These are phyloP conservation scores for Orbilia brochopaga DNA, from an alignment of 2,329 filamentous ascomycete genomes.

Conservation along the genomic window DNA sequence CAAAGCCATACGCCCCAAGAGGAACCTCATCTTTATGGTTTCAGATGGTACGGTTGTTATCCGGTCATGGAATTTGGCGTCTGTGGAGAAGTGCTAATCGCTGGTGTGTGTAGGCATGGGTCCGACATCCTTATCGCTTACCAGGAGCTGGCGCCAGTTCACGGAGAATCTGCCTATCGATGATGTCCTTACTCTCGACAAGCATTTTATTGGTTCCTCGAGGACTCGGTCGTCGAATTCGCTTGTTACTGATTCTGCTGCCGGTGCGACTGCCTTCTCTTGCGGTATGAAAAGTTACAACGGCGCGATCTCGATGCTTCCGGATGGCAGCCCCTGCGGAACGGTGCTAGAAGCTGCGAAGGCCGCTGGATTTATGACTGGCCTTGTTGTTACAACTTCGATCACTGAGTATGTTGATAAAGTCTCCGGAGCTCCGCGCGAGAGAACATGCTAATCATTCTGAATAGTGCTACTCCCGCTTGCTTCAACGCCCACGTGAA, in stretches of 20 bases:
- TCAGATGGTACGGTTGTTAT: slow-evolving; percentile 70
- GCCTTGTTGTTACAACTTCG: slow-evolving; percentile 90
- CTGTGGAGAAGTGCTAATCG: background rate
- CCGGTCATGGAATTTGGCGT: background rate
- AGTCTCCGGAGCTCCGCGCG: background rate
- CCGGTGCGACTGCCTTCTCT: slow-evolving; percentile 95
- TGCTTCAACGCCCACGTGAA: slow-evolving; percentile 92
- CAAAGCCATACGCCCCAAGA: slow-evolving; percentile 64
- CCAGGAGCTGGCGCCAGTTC: slow-evolving; percentile 82
- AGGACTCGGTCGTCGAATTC: slow-evolving; percentile 83
- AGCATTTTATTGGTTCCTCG: slow-evolving; percentile 87
- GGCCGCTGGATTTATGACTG: slow-evolving; percentile 86
- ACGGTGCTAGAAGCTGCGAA: slow-evolving; percentile 94
- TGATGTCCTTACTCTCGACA: slow-evolving; percentile 79
- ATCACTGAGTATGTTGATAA: slow-evolving; percentile 74
- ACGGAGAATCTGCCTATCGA: slow-evolving; percentile 72
- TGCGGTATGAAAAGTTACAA: slow-evolving; percentile 96
- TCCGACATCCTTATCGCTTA: slow-evolving; percentile 84
- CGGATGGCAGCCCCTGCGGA: slow-evolving; percentile 84
- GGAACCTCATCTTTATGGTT: slow-evolving; percentile 98
- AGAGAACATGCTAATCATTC: slow-evolving; percentile 16
- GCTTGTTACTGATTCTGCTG: slow-evolving; percentile 91
- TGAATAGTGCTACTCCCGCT: slow-evolving; percentile 76
- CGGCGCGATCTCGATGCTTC: slow-evolving; percentile 87
- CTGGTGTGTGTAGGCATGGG: slow-evolving; percentile 69